A percentile compares a stretch with the other conserved stretches of the same genome.
Conservation (phyloP, 371 early-diverging fungal genomes). For the Rhizopus stolonifer region DNA sequence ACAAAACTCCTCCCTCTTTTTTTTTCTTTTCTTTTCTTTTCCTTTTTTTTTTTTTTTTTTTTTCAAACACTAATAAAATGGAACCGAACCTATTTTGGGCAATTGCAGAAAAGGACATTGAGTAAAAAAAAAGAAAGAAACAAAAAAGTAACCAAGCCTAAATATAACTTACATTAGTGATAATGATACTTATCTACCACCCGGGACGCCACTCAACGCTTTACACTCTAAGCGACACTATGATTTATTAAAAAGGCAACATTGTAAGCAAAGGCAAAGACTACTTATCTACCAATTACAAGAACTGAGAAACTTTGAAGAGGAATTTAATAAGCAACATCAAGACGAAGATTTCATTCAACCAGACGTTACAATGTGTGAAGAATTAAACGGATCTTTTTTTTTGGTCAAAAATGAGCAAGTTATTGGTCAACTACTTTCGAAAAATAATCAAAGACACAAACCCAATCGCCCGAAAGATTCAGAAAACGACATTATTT, state of each 20-base stretch:
- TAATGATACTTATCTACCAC: conserved; percentile 8
- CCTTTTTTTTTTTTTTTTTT: too few species aligned
- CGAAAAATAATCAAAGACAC: neutral
- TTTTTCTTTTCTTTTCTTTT: too few species aligned
- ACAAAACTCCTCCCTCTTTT: too few species aligned
- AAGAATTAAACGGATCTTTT: conserved; percentile 8
- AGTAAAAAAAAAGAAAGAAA: neutral
- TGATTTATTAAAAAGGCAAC: neutral
- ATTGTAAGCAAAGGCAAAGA: conserved; percentile 9
- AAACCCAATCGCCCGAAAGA: neutral
- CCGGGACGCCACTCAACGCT: conserved; percentile 11
- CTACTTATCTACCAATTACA: conserved; percentile 3
- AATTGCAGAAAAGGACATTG: conserved; percentile 3
- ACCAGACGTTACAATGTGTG: neutral
- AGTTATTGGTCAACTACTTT: neutral
- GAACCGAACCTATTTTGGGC: conserved; percentile 6
- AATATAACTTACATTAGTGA: neutral
- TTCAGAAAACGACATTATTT: neutral
- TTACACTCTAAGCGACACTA: conserved; percentile 1
- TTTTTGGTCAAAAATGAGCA: neutral
- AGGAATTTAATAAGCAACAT: conserved; percentile 5
- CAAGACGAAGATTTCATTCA: neutral
- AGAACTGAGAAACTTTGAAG: conserved; percentile 10
- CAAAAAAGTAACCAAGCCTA: too few species aligned
- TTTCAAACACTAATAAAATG: too few species aligned